Evolutionary conservation across 1,139 yeast species (phyloP).

Genomic region (Hyphopichia khmerensis): DNA sequence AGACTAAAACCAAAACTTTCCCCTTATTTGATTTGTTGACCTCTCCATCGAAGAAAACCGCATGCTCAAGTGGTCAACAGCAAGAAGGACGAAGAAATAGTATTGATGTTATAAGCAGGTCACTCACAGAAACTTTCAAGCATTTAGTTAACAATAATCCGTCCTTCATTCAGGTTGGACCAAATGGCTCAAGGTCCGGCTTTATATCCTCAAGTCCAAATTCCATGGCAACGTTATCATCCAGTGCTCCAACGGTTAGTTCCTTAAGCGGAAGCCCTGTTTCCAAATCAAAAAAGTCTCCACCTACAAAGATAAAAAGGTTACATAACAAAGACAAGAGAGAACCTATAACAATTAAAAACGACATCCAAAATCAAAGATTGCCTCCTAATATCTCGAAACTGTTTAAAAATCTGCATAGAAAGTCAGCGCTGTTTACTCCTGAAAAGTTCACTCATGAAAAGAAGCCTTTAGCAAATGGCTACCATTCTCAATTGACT

Average conservation of each 20-base stretch:
- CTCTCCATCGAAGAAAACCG: slow-evolving; percentile 7
- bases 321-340: slow-evolving; percentile 10
- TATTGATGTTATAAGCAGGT: slow-evolving; percentile 13
- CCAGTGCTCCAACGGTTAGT: not conserved
- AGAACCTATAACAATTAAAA: slow-evolving; percentile 11
- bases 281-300: slow-evolving; percentile 7
- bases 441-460: not conserved
- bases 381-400: slow-evolving; percentile 2
- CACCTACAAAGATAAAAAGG: slow-evolving; percentile 19
- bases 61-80: not conserved
- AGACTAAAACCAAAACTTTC: slow-evolving; percentile 5
- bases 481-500: slow-evolving; percentile 44
- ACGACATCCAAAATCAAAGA: slow-evolving; percentile 7
- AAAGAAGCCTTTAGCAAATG: slow-evolving; percentile 11
- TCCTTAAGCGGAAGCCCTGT: not conserved
- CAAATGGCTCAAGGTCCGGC: not conserved
- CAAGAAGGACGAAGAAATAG: slow-evolving; percentile 3
- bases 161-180: not conserved
- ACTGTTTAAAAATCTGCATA: not conserved
- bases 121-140: slow-evolving; percentile 18
- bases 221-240: not conserved
- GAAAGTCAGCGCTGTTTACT: not conserved
- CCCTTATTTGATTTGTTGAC: slow-evolving; percentile 9
- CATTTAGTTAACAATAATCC: slow-evolving; percentile 11
- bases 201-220: not conserved